A percentile compares a stretch with the other conserved stretches of the same genome.
Conservation (phyloP, 2,329 filamentous ascomycete species). For the Trichoderma endophyticum region DNA sequence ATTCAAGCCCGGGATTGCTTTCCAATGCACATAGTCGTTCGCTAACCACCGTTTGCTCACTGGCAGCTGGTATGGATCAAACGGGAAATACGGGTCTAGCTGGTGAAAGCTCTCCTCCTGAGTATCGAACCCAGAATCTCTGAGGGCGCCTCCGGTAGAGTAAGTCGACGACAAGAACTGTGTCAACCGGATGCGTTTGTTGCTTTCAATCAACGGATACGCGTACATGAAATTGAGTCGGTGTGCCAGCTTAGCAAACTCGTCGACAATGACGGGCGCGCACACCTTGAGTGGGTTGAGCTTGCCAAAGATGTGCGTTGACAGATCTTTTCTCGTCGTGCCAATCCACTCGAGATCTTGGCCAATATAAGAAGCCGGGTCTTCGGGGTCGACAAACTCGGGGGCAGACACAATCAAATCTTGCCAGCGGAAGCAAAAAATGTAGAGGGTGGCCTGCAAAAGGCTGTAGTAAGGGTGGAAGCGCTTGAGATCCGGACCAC, state of each 20-base stretch:
- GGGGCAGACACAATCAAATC: conserved; percentile 69
- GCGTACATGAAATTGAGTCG: conserved; percentile 88
- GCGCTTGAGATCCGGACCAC: conserved; percentile 78
- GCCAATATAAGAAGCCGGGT: conserved; percentile 57
- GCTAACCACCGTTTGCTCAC: conserved; percentile 85
- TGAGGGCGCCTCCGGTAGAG: conserved; percentile 52
- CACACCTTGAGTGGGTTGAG: conserved; percentile 96
- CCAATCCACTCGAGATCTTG: conserved; percentile 77
- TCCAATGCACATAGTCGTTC: conserved; percentile 78
- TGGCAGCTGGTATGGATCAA: conserved; percentile 92
- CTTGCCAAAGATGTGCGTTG: conserved; percentile 76
- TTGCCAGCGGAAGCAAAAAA: conserved; percentile 97
- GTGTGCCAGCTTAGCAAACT: conserved; percentile 85
- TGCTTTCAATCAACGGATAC: conserved; percentile 81
- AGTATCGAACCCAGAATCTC: conserved; percentile 45
- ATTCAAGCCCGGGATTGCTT: conserved; percentile 67
- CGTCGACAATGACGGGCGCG: conserved; percentile 81
- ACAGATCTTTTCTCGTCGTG: conserved; percentile 69
- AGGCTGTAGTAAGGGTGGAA: conserved; percentile 85
- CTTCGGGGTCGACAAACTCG: conserved; percentile 60
- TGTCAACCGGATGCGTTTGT: conserved; percentile 82
- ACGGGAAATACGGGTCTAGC: conserved; percentile 93
- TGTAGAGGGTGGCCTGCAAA: conserved; percentile 86
- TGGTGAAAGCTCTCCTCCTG: conserved; percentile 77
- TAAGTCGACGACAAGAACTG: conserved; percentile 61